phyloP scores from a whole-genome alignment of 129 eudicot genomes.

The Apium graveolens region DNA sequence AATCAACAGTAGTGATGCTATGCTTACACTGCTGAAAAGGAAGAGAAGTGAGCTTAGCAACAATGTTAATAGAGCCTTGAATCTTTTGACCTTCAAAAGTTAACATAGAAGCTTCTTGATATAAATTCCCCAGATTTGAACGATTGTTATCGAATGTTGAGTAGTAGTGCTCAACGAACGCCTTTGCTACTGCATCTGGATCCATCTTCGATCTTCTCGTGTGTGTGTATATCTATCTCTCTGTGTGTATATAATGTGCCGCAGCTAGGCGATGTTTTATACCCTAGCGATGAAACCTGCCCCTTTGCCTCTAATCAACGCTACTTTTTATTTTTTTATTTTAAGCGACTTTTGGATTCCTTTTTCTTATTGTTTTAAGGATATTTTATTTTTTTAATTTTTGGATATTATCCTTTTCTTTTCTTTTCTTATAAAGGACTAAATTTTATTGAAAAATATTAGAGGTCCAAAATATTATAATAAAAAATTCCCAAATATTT shows the following conservation, averaged over 20 bases:
- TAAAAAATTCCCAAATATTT: too few relatives aligned
- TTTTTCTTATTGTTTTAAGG: too few relatives aligned
- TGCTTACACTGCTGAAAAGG: conserved; percentile 89
- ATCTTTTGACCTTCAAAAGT: conserved; percentile 81
- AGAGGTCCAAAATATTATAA: too few relatives aligned
- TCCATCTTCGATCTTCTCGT: conserved; percentile 40
- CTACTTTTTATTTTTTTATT: not conserved
- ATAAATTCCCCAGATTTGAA: conserved; percentile 41
- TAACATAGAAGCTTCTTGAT: conserved; percentile 65
- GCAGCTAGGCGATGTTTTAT: not conserved
- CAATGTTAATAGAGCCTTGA: conserved; percentile 53
- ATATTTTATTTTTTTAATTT: too few relatives aligned
- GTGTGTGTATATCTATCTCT: too few relatives aligned
- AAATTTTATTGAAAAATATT: too few relatives aligned
- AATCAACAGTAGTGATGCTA: conserved; percentile 60
- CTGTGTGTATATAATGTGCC: not conserved
- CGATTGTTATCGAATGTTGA: conserved; percentile 69
- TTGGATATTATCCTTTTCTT: too few relatives aligned
- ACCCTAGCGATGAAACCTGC: not conserved
- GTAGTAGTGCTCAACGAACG: conserved; percentile 91
- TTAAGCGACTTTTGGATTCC: too few relatives aligned
- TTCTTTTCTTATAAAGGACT: too few relatives aligned
- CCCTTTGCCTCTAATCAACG: not conserved
- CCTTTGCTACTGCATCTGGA: conserved; percentile 69
- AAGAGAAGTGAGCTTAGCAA: conserved; percentile 50